Evolutionary conservation across 1,139 yeast species (phyloP).

Genomic region (Blastobotrys persicus): DNA sequence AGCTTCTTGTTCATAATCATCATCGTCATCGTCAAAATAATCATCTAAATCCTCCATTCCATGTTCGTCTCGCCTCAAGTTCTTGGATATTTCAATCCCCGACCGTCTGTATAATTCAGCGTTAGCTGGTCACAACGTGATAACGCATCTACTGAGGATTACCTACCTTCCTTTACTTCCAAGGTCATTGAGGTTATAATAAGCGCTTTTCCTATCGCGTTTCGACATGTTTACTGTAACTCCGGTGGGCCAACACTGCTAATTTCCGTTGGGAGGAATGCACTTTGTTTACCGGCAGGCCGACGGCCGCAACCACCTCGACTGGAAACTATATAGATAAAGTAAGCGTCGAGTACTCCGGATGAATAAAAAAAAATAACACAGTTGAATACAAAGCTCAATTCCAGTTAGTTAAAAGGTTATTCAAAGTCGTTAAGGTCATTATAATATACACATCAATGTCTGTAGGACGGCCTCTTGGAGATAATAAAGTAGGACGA

Average conservation of each 20-base stretch:
- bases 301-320: too few species aligned
- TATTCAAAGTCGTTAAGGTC: too few species aligned
- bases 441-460: constrained; percentile 3
- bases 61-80: constrained; percentile 58
- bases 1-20: constrained; percentile 11
- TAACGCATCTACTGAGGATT: too few species aligned
- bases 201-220: constrained; percentile 5
- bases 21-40: constrained; percentile 49
- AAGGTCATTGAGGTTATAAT: constrained; percentile 7
- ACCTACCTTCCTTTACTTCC: constrained; percentile 10
- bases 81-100: constrained; percentile 52
- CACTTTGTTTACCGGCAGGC: too few species aligned
- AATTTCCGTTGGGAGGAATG: too few species aligned
- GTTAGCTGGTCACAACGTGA: not conserved
- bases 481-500: constrained; percentile 9
- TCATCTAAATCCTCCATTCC: constrained; percentile 81
- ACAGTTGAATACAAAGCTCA: too few species aligned
- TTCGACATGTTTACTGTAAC: constrained; percentile 6
- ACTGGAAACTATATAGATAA: too few species aligned
- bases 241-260: too few species aligned
- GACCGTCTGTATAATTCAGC: constrained; percentile 33
- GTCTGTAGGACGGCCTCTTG: constrained; percentile 3
- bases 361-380: too few species aligned
- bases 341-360: too few species aligned
- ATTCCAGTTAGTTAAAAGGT: too few species aligned